Conservation (phyloP, 2,329 filamentous ascomycete species). For the Epichloe aotearoae region DNA sequence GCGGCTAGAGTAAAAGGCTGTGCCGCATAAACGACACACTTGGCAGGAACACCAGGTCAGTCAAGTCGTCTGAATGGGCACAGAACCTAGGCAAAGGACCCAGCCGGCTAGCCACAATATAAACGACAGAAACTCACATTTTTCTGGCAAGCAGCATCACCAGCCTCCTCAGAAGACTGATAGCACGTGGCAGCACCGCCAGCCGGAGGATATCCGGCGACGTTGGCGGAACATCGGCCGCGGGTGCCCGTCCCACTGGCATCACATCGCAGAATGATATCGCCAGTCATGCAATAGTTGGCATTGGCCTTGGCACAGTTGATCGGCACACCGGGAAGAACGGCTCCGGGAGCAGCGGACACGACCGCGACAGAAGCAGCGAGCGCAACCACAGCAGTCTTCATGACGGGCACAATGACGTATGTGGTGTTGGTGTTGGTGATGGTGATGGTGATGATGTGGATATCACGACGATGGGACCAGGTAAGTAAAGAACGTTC, state of each 20-base stretch:
- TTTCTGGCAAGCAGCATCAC: conserved; percentile 35
- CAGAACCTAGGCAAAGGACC: too few relatives aligned
- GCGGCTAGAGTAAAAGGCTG: conserved; percentile 24
- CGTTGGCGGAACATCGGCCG: conserved; percentile 31
- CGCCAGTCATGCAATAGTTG: conserved; percentile 29
- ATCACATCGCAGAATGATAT: conserved; percentile 36
- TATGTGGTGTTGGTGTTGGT: background rate
- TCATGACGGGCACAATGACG: conserved; percentile 17
- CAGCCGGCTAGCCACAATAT: background rate
- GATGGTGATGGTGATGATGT: background rate
- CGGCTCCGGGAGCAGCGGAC: conserved; percentile 26
- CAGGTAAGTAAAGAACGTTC: background rate
- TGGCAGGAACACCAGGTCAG: background rate
- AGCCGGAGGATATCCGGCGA: conserved; percentile 27
- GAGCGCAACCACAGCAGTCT: conserved; percentile 18
- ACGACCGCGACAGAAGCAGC: conserved; percentile 22
- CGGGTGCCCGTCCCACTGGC: conserved; percentile 23
- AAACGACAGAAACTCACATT: conserved; percentile 19
- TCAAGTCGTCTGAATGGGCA: background rate
- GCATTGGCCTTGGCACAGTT: conserved; percentile 27
- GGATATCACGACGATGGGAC: background rate
- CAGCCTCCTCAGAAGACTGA: conserved; percentile 23
- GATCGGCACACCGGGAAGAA: conserved; percentile 14
- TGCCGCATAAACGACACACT: conserved; percentile 31
- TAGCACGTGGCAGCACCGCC: conserved; percentile 27